Evolutionary conservation across 306 rosid genomes (phyloP).

Genomic region (Glycyrrhiza uralensis): DNA sequence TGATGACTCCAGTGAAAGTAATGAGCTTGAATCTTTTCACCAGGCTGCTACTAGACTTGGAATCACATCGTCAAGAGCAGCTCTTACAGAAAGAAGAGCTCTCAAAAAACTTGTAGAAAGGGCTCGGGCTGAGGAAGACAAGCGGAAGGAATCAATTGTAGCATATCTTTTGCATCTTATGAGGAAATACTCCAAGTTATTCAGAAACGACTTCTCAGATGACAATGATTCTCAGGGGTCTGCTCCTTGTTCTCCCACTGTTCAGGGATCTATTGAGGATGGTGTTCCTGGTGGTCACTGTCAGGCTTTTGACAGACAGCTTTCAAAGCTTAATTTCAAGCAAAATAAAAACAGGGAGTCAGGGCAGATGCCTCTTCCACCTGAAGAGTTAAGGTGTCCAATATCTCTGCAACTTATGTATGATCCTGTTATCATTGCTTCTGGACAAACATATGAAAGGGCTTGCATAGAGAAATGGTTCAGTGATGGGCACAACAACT

Average conservation of each 20-base stretch:
- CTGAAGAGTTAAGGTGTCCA: slow-evolving; percentile 98
- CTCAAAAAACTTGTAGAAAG: slow-evolving; percentile 85
- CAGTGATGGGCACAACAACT: slow-evolving; percentile 74
- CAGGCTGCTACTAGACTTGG: slow-evolving; percentile 91
- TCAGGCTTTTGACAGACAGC: slow-evolving; percentile 74
- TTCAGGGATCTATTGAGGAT: slow-evolving; percentile 67
- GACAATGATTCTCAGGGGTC: slow-evolving; percentile 98
- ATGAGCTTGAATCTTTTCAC: slow-evolving; percentile 94
- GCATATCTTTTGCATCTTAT: slow-evolving; percentile 90
- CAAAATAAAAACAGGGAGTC: slow-evolving; percentile 47
- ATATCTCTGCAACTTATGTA: slow-evolving; percentile 92
- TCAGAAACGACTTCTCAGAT: slow-evolving; percentile 82
- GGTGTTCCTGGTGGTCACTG: slow-evolving; percentile 43
- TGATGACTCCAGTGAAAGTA: slow-evolving; percentile 54
- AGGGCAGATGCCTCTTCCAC: slow-evolving; percentile 70
- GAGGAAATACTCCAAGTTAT: slow-evolving; percentile 94
- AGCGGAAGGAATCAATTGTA: slow-evolving; percentile 94
- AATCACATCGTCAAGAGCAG: slow-evolving; percentile 89
- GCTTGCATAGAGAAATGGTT: slow-evolving; percentile 96
- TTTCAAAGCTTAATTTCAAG: slow-evolving; percentile 75
- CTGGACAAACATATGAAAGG: slow-evolving; percentile 97
- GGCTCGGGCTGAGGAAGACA: slow-evolving; percentile 93
- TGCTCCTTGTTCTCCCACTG: slow-evolving; percentile 92
- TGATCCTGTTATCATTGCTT: slow-evolving; percentile 91
- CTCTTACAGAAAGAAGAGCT: slow-evolving; percentile 95